A percentile compares a stretch with the other conserved stretches of the same genome.
These are phyloP conservation scores for Salix udensis DNA, from an alignment of 345 rosid species.

Conservation along the genomic window DNA sequence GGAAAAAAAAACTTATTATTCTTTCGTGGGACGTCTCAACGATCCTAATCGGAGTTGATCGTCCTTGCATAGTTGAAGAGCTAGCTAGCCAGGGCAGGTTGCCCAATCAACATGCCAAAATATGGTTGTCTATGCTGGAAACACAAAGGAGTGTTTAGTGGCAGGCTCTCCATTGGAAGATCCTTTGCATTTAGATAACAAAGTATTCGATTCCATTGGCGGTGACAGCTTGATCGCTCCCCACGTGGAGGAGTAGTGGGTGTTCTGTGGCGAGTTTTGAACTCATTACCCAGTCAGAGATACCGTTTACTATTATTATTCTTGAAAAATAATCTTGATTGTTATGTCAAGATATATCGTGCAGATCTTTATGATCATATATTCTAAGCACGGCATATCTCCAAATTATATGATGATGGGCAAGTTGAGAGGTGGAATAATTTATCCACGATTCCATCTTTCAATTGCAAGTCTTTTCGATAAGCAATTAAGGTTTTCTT, in stretches of 20 bases:
- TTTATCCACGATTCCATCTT: neutral
- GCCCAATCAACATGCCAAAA: too few species aligned
- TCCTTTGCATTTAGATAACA: neutral
- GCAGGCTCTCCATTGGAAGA: slow-evolving; percentile 24
- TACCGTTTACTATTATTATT: neutral
- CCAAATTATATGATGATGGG: neutral
- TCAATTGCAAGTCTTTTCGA: neutral
- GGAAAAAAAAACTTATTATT: too few species aligned
- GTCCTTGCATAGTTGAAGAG: too few species aligned
- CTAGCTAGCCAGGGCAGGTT: too few species aligned
- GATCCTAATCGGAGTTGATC: too few species aligned
- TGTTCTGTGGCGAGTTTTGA: neutral
- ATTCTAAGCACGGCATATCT: neutral
- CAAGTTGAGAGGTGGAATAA: neutral
- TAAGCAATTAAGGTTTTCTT: too few species aligned
- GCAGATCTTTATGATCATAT: neutral
- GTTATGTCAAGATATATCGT: neutral
- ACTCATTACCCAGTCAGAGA: neutral
- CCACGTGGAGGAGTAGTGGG: neutral
- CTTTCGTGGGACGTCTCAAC: too few species aligned
- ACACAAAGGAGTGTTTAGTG: neutral
- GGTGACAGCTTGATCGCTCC: neutral
- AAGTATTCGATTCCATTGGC: neutral
- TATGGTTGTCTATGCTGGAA: too few species aligned
- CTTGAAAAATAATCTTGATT: neutral